Evolutionary conservation across 768 basidiomycete genomes (phyloP), one percentile per base, ranked within the genome.

Genomic region (Boletus sp.): DNA sequence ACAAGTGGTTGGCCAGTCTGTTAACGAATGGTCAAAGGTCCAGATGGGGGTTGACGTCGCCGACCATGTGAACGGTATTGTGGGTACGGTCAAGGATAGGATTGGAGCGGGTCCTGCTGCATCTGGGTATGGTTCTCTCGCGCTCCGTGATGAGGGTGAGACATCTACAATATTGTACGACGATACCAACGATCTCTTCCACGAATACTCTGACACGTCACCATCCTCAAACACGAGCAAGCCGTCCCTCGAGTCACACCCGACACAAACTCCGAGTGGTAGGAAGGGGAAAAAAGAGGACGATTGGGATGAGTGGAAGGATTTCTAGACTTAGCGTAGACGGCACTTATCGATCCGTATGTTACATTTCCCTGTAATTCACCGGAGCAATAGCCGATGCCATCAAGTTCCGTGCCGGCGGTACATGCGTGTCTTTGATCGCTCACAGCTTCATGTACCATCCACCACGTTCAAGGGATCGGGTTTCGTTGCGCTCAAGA

Each of bases 11-110:
- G 87, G 89, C 18, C 79, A 75, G 50, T 74, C 80, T 1, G 90
- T 86, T 9, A 92, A 92, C 64, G 78, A 86, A 62, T 91, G 91
- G 90, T 83, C 86, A 24, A 91, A 84, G 74, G 71, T 73, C 46
- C 86, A 85, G 70, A 79, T 86, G 50, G 95, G 95, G 10, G 86
- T 95, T 4, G 94, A 98, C 70, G 88, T 96, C 8, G 92, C 83
- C 50, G 87, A 83, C 64, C 85, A 82, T 45, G 82, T 94, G 44
- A 86, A 84, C 12, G 85, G 84, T 39, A 80, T 89, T 9, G 85
- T 90, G 33, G 83, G 80, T 37, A 78, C 75, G 0, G 87, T 89
- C 53, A 83, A 77, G 68, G 86, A 86, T 37, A 77, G 67, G 5
- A 71, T 89, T 28, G 75, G 77, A 1, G 76, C 83, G 17, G 81